Evolutionary conservation across 2,329 filamentous ascomycete genomes (phyloP), one percentile per base, ranked within the genome.

Genomic region (Curvularia verruculosa): DNA sequence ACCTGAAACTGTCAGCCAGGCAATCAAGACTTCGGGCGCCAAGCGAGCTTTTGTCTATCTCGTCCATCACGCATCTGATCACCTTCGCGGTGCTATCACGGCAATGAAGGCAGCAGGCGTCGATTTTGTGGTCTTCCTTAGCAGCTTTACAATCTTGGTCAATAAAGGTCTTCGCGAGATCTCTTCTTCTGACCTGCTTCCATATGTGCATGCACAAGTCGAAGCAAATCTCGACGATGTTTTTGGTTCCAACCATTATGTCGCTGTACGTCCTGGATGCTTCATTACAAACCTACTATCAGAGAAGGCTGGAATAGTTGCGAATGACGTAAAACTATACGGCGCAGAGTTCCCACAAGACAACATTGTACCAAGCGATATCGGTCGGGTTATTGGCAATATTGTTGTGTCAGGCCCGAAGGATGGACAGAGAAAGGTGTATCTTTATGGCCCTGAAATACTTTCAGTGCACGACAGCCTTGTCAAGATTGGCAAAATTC

Each of bases 31-130:
- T 28, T 73, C 80, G 0, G 75, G 77, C 9, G 82, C 82, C 13
- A 81, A 75, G 44, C 64, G 67, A 10, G 82, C 82, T 1, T 84
- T 83, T 71, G 72, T 83, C 48, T 85, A 85, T 66, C 37, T 74
- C 2, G 63, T 73, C 5, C 61, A 69, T n/a, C 61, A 68, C 37
- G 55, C 68, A 0, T 10, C 63, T 1, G 79, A 83, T 58, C 55
- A 75, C 51, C 79, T 83, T 77, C 70, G 68, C 15, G 54, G 66
- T 6, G 73, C 74, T 13, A 61, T 82, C 49, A 60, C 71, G 55
- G 79, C 82, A 0, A 68, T 84, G 50, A 81, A 80, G 59, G 61
- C 66, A 12, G 75, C 74, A 1, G 82, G 82, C 0, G 71, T 83
- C 28, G 75, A 81, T 13, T 77, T 73, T 28, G 75, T 82, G 5